phyloP scores from a whole-genome alignment of 768 basidiomycete species.

The Phylloporus rhodoxanthus region DNA sequence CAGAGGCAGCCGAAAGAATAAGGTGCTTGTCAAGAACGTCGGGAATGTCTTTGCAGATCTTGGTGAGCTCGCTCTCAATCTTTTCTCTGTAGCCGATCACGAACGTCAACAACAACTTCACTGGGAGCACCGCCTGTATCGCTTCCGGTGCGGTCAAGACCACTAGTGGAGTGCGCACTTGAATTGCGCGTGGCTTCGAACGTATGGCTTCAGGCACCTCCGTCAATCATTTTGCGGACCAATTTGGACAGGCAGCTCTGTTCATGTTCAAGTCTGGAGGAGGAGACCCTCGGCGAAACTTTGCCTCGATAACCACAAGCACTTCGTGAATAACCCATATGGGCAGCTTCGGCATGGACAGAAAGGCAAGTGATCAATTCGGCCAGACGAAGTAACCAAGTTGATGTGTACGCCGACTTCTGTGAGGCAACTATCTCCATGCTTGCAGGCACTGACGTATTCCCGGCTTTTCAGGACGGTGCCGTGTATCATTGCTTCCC shows the following conservation, averaged over 20 bases:
- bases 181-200: slow-evolving; percentile 84
- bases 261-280: slow-evolving; percentile 45
- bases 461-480: slow-evolving; percentile 47
- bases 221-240: slow-evolving; percentile 48
- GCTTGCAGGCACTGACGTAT: background rate
- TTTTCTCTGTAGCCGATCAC: slow-evolving; percentile 98
- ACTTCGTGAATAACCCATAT: slow-evolving; percentile 75
- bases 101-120: too few relatives aligned
- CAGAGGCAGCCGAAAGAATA: slow-evolving; percentile 91
- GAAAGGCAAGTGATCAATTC: slow-evolving; percentile 65
- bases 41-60: slow-evolving; percentile 98
- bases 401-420: too few relatives aligned
- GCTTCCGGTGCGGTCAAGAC: too few relatives aligned
- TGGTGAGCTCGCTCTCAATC: slow-evolving; percentile 93
- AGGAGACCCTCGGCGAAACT: slow-evolving; percentile 48
- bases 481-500: slow-evolving; percentile 70
- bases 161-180: slow-evolving; percentile 67
- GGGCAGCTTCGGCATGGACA: slow-evolving; percentile 73
- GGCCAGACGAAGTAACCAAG: too few relatives aligned
- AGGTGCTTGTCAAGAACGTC: slow-evolving; percentile 97
- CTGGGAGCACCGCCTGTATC: too few relatives aligned
- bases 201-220: slow-evolving; percentile 72
- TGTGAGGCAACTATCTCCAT: slow-evolving; percentile 24
- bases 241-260: slow-evolving; percentile 30
- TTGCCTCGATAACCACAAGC: slow-evolving; percentile 52